Evolutionary conservation across 1,139 yeast genomes (phyloP), one percentile per base, ranked within the genome.

Genomic region (Taphrina pruni): DNA sequence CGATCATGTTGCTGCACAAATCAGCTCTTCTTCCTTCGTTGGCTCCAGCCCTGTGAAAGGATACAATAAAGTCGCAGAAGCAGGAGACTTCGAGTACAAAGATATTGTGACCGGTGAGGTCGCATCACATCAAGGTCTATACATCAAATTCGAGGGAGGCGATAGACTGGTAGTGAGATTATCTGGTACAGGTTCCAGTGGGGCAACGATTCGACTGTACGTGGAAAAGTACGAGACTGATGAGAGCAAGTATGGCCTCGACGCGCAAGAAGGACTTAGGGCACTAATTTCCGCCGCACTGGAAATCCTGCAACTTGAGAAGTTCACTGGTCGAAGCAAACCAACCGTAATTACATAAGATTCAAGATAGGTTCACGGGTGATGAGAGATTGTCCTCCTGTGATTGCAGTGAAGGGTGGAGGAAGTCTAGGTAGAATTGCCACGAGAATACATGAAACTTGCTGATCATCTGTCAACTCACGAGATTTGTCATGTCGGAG

Each of bases 171-270:
- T 95, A 56, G 90, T 91, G 62, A 88, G 99, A 79, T 84, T 94
- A 73, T 91, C 97, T 0, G 99, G 99, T 70, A 94, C 99, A 12
- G 99, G 99, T 6, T 92, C 98, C 0, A 88, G 97, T 1, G 99
- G 99, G 61, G 98, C 99, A 21, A 94, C 99, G 2, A 93, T 95
- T 72, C 87, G 99, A 80, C 83, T 94, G 74, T 94, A 94, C 80
- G 82, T 93, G 78, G 99, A 94, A 79, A 88, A 88, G 79, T 93
- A 90, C 80, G 86, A 89, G 55, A 66, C 70, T 14, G 96, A 91
- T 75, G 78, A 80, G 70, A 73, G 85, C 17, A 83, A 82, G 58
- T 86, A 84, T 76, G 76, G 76, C 9, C 75, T 80, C 71, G 79
- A 82, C 60, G 96, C 93, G n/a, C 90, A 89, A 74, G 86, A 87